Percentiles rank a stretch among this genome's conserved stretches.
These are phyloP conservation scores for Colletotrichum tabaci DNA, from an alignment of 2,329 filamentous ascomycete genomes.

Conservation along the genomic window DNA sequence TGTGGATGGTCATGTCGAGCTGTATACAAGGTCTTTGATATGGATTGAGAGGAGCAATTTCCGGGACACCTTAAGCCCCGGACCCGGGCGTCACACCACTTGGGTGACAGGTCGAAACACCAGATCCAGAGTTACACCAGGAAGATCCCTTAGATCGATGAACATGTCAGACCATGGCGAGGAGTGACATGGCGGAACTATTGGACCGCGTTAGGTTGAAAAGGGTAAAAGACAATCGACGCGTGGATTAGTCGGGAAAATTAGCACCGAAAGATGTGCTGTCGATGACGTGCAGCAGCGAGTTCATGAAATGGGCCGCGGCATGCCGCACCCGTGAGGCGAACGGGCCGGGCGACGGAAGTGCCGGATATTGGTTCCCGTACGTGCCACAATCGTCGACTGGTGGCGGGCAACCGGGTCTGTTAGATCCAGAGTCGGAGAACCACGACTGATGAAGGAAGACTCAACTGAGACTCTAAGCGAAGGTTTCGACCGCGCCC, in stretches of 20 bases:
- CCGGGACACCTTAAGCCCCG: constrained; percentile 4
- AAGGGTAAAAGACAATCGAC: background rate
- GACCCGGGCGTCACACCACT: constrained; percentile 32
- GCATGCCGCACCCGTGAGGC: constrained; percentile 5
- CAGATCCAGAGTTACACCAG: constrained; percentile 35
- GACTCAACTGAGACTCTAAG: background rate
- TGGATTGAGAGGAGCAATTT: constrained; percentile 11
- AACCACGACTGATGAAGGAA: constrained; percentile 1
- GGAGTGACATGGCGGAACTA: constrained; percentile 3
- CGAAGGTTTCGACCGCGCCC: constrained; percentile 15
- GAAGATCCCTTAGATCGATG: constrained; percentile 36
- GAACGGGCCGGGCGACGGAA: constrained; percentile 34
- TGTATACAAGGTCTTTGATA: constrained; percentile 20
- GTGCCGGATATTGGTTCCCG: constrained; percentile 37
- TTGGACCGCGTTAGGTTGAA: constrained; percentile 1
- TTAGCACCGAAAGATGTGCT: background rate
- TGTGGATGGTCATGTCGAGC: constrained; percentile 3
- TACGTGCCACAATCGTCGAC: constrained; percentile 7
- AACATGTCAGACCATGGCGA: constrained; percentile 20
- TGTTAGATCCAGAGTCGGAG: constrained; percentile 15
- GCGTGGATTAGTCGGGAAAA: background rate
- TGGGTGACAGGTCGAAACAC: constrained; percentile 34
- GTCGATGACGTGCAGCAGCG: constrained; percentile 7
- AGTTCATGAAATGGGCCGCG: background rate
- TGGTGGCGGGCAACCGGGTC: constrained; percentile 20